These are phyloP conservation scores for Phytophthora crassamura DNA, from an alignment of 352 stramenopile species.

Conservation along the genomic window DNA sequence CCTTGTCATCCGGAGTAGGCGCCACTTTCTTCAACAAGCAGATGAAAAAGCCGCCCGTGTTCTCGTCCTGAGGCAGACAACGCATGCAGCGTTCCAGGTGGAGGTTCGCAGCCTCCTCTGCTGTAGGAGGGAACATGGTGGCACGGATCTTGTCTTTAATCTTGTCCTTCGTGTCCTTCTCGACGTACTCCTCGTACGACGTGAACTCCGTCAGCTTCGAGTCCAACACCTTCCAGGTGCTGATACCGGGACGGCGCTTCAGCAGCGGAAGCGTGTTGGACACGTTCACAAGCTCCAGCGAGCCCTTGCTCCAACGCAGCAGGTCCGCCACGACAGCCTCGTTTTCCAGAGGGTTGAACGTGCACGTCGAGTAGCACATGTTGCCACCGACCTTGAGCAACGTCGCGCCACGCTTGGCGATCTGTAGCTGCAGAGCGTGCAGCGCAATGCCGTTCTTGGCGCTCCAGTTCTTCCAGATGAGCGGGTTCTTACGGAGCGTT, in stretches of 20 bases:
- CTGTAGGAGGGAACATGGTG: constrained; percentile 92
- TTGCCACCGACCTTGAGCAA: constrained; percentile 93
- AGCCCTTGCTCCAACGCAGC: constrained; percentile 91
- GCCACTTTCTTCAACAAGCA: constrained; percentile 95
- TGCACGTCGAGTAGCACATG: constrained; percentile 98
- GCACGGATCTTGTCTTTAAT: constrained; percentile 83
- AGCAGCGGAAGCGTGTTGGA: constrained; percentile 81
- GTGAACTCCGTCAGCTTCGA: constrained; percentile 84
- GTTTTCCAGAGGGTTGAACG: constrained; percentile 99
- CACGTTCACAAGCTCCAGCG: constrained; percentile 93
- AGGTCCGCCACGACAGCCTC: constrained; percentile 98
- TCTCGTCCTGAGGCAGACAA: constrained; percentile 94
- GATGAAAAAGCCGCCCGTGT: constrained; percentile 99
- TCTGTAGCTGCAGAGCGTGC: constrained; percentile 96
- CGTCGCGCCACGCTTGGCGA: constrained; percentile 93
- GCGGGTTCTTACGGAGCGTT: constrained; percentile 98
- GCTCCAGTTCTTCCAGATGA: constrained; percentile 96
- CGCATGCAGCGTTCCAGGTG: constrained; percentile 96
- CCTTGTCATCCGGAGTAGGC: constrained; percentile 54
- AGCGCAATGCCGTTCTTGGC: constrained; percentile 91
- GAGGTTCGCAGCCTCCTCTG: constrained; percentile 72
- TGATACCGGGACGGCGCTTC: constrained; percentile 87
- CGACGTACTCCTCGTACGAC: constrained; percentile 72
- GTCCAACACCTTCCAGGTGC: constrained; percentile 94
- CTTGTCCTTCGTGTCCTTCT: constrained; percentile 59